Evolutionary conservation across 148 eudicot genomes (phyloP), one percentile per base, ranked within the genome.

Genomic region (Rhododendron henanense): DNA sequence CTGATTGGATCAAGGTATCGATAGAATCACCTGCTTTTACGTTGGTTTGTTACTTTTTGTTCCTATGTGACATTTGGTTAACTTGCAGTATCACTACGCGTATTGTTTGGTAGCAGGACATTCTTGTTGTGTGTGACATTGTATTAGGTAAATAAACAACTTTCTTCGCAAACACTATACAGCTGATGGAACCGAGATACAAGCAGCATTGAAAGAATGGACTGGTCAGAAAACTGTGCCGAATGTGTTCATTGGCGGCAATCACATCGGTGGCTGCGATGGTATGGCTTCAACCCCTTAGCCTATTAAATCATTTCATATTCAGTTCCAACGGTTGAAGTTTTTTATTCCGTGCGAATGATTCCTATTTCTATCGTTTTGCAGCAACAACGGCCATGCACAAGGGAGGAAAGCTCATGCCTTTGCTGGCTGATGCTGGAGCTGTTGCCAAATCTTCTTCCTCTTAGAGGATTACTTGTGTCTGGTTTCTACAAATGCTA

Each of bases 231-330:
- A 90, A 69, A 95, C 98, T 37, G 94, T 95, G 75, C 98, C 98
- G 5, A 95, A 94, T 90, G 96, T 95, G 79, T 95, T 95, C 86
- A 91, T 95, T 50, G 94, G 94, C 10, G 96, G 98, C 67, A 90
- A 95, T 85, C 98, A 95, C 89, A 91, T 95, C 71, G 98, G 98
- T 79, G 98, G 98, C 88, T 94, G 96, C 85, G 98, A 95, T 71
- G 79, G 98, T 95, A 91, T 65, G 92, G 48, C n/a, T 69, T 67
- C 2, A n/a, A 11, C 13, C 79, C 37, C 83, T 61, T 81, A 13
- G 2, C 4, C 61, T 6, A 47, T 13, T 7, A 6, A 13, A 50
- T 25, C 18, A 14, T 37, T 67, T 76, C 73, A 16, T 21, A 59
- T 50, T 21, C n/a, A 10, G 41, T 33, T 13, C 15, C 0, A 28